Evolutionary conservation across 2,329 filamentous ascomycete genomes (phyloP).

Genomic region (Westerdykella ornata): DNA sequence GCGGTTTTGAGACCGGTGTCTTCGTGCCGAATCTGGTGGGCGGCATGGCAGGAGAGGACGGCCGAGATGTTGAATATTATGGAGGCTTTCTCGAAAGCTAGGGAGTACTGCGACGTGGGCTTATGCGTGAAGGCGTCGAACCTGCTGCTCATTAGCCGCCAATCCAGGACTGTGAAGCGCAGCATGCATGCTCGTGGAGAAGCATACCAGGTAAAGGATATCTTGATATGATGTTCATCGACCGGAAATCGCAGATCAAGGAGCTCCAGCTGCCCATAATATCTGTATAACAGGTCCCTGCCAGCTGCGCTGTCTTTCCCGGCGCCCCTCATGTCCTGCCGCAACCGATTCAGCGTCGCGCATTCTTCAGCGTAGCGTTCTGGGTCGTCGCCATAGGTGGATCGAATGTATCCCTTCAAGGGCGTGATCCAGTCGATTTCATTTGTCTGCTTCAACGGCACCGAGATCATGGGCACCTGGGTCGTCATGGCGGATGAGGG

Average conservation of each 20-base stretch:
- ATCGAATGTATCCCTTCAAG: constrained; percentile 85
- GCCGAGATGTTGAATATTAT: constrained; percentile 99
- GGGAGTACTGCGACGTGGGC: constrained; percentile 89
- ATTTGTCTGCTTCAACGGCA: constrained; percentile 86
- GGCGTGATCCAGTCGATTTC: constrained; percentile 97
- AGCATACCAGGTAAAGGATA: constrained; percentile 94
- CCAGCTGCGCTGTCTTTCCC: constrained; percentile 94
- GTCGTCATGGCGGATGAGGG: constrained; percentile 26
- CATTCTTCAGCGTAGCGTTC: constrained; percentile 96
- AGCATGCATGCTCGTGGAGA: background rate
- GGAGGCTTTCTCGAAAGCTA: constrained; percentile 96
- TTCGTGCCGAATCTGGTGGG: constrained; percentile 83
- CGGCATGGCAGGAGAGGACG: constrained; percentile 91
- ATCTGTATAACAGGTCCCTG: constrained; percentile 87
- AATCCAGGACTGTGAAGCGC: background rate
- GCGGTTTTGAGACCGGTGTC: constrained; percentile 91
- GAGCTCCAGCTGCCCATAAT: constrained; percentile 94
- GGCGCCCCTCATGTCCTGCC: constrained; percentile 97
- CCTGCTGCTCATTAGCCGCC: constrained; percentile 49
- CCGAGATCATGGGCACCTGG: constrained; percentile 85
- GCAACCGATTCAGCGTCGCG: constrained; percentile 82
- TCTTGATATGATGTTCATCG: constrained; percentile 98
- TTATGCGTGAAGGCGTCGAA: constrained; percentile 99
- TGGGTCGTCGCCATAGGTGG: constrained; percentile 92
- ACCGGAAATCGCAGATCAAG: constrained; percentile 92